Base-by-base conservation (phyloP, 441 rosid genomes). In the Arabidopsis hybrid region DNA sequence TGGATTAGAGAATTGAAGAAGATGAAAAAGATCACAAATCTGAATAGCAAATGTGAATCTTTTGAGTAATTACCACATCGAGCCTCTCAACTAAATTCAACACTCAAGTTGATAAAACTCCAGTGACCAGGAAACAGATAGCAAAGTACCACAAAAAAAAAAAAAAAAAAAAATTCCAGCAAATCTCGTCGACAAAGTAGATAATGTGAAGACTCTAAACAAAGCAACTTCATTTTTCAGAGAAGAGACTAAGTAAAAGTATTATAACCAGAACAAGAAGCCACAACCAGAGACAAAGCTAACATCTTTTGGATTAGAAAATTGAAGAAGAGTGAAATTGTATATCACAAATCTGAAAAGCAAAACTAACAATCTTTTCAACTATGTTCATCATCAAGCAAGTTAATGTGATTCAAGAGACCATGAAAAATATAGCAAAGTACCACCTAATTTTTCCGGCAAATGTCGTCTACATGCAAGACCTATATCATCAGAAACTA, bases 401-500 rank as follows among this genome's bases (percentile, higher is more conserved):
- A 31, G 32, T 31, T 31, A 31, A 31, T 4, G 4, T 0, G 17
- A 45, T 35, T 34, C 29, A 7, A 39, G 18, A 53, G 7, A 69
- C 47, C 52, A 47, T 8, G 3, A 7, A 14, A 13, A 46, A 14
- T 10, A 59, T 35, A 47, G 29, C 32, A 11, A 60, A 13, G 7
- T 39, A 29, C 10, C 35, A 39, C 6, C 49, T 36, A 35, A 21
- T 6, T 56, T 38, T 51, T 8, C 38, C 6, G 1, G 47, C 9
- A 36, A 36, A 45, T 70, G 50, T 59, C 9, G 53, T 40, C 61
- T 42, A 56, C 5, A 66, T 18, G 38, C 60, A 66, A 66, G n/a
- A 53, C 31, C 55, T 11, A 47, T 7, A 47, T 34, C 29, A 17
- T 8, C 4, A 8, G 10, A 17, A 7, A 7, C 21, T 46, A 7